These are phyloP conservation scores for Lasiodiplodia sp. DNA, from an alignment of 2,329 filamentous ascomycete genomes.

Conservation along the genomic window DNA sequence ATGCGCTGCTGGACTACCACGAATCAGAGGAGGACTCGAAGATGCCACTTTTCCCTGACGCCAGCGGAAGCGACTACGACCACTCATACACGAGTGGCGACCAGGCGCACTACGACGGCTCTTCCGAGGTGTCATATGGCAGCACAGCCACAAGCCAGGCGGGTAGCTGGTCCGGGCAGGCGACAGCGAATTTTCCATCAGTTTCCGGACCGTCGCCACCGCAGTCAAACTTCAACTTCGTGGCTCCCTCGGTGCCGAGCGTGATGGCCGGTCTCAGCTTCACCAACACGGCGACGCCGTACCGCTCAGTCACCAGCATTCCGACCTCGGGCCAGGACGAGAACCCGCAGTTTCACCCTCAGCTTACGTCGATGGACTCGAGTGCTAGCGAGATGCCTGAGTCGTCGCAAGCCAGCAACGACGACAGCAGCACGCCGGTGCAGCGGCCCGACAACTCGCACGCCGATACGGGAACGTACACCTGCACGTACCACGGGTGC, in stretches of 20 bases:
- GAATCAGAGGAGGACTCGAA: slow-evolving; percentile 74
- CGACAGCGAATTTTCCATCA: slow-evolving; percentile 36
- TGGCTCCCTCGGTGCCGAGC: slow-evolving; percentile 48
- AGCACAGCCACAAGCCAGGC: slow-evolving; percentile 53
- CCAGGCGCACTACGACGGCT: slow-evolving; percentile 44
- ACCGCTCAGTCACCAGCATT: slow-evolving; percentile 43
- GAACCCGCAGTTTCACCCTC: slow-evolving; percentile 64
- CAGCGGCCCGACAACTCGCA: slow-evolving; percentile 68
- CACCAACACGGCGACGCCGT: slow-evolving; percentile 42
- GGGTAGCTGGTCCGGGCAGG: slow-evolving; percentile 40
- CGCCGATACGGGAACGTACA: slow-evolving; percentile 88
- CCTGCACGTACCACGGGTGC: slow-evolving; percentile 94
- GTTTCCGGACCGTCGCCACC: slow-evolving; percentile 38
- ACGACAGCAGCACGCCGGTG: slow-evolving; percentile 37
- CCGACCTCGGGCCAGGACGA: slow-evolving; percentile 39
- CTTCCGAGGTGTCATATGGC: slow-evolving; percentile 51
- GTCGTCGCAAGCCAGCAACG: slow-evolving; percentile 40
- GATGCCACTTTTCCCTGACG: slow-evolving; percentile 75
- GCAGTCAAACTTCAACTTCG: slow-evolving; percentile 55
- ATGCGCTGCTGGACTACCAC: slow-evolving; percentile 84
- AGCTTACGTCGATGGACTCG: slow-evolving; percentile 68
- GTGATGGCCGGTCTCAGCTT: slow-evolving; percentile 43
- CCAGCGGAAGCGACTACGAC: slow-evolving; percentile 61
- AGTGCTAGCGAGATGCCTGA: slow-evolving; percentile 62
- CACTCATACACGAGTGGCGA: slow-evolving; percentile 52